Evolutionary conservation across 345 rosid genomes (phyloP), one percentile per base, ranked within the genome.

Genomic region (Psidium guajava): DNA sequence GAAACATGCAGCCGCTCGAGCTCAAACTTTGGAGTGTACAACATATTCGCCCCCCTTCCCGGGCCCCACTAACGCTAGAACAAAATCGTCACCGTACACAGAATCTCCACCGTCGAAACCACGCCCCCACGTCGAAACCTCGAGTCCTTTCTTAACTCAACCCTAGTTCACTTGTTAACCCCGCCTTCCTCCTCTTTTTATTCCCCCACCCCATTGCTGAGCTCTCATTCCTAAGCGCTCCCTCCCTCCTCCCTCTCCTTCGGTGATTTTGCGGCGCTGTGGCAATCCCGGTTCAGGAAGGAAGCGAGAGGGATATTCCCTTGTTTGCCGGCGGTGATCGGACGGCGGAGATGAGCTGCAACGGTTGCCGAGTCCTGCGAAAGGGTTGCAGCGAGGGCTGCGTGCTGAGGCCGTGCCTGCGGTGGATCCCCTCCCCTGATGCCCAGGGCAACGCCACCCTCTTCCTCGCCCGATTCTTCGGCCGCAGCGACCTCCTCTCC

Each of bases 381-480:
- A 96, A 95, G 88, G 98, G 98, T 4, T 96, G 99, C 91, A 91
- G 94, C 73, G 97, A 95, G 9, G 86, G 88, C 61, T 96, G 99
- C 88, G 89, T 90, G 85, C 96, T 96, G 80, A 91, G 97, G 56
- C 94, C 94, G 53, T 92, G 93, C 88, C 88, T 96, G 12, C 93
- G 91, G 75, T 93, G 92, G 92, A 89, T 96, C 84, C 91, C 90
- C 40, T 85, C 88, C 16, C 85, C 97, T 1, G 94, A 93, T 83
- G 93, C 97, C 28, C 98, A 96, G 84, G 96, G 95, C 32, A 85
- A 96, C 90, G 99, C 99, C 84, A 96, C 99, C 52, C 89, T 95
- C 49, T 96, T 95, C 86, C 95, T 96, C 58, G 96, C 99, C 77
- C 94, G 93, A 83, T 96, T 96, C 92, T 96, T 95, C 82, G 99